Evolutionary conservation across 768 basidiomycete genomes (phyloP).

Genomic region (Pulveroboletus sp.): DNA sequence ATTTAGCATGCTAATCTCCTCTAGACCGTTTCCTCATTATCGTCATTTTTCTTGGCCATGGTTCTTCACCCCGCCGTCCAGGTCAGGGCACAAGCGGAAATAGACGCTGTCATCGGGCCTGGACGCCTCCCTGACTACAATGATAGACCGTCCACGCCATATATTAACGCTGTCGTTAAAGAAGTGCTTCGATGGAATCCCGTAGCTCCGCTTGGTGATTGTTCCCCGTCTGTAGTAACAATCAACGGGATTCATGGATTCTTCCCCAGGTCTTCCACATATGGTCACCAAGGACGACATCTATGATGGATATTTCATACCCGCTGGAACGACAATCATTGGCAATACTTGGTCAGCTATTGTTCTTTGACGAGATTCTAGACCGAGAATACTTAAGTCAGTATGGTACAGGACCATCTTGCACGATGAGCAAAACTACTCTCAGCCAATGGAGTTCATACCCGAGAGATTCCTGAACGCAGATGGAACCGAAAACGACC

Average conservation of each 20-base stretch:
- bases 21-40: conserved; percentile 28
- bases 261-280: conserved; percentile 27
- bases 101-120: conserved; percentile 23
- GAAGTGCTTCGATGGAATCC: conserved; percentile 32
- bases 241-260: conserved; percentile 9
- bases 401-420: conserved; percentile 30
- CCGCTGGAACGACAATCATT: conserved; percentile 45
- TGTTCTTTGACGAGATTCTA: not conserved
- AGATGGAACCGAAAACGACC: conserved; percentile 33
- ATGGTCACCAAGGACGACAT: conserved; percentile 31
- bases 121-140: conserved; percentile 31
- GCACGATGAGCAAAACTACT: conserved; percentile 34
- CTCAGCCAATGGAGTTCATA: conserved; percentile 31
- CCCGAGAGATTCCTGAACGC: conserved; percentile 37
- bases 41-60: conserved; percentile 30
- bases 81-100: conserved; percentile 27
- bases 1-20: conserved; percentile 1
- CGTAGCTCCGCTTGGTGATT: conserved; percentile 31
- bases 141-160: conserved; percentile 24
- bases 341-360: conserved; percentile 52
- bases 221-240: conserved; percentile 8
- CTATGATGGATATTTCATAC: conserved; percentile 31
- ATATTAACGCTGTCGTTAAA: conserved; percentile 27
- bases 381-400: conserved; percentile 3
- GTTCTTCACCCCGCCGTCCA: conserved; percentile 26